phyloP scores from a whole-genome alignment of 371 early-diverging fungal genomes.

The Syncephalis fuscata region DNA sequence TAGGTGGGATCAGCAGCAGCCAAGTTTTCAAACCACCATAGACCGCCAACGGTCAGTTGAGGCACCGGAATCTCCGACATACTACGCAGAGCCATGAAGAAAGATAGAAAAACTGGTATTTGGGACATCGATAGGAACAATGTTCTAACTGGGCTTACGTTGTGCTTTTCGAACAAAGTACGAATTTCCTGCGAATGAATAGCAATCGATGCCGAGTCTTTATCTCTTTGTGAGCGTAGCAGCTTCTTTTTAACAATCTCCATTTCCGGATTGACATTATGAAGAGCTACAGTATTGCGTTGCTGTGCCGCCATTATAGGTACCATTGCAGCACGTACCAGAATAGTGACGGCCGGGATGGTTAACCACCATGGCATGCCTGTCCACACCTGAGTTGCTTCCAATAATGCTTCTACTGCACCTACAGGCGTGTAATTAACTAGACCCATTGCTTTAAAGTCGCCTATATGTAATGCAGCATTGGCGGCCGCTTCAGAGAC shows the following conservation, averaged over 20 bases:
- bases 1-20: constrained; percentile 66
- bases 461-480: constrained; percentile 51
- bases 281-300: constrained; percentile 46
- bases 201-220: constrained; percentile 36
- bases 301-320: constrained; percentile 67
- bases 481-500: constrained; percentile 18
- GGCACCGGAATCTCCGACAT: constrained; percentile 78
- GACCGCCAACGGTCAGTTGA: constrained; percentile 58
- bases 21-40: constrained; percentile 72
- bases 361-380: constrained; percentile 92
- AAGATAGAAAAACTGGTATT: constrained; percentile 74
- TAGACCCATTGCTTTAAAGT: constrained; percentile 61
- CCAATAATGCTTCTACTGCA: constrained; percentile 49
- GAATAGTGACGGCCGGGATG: constrained; percentile 52
- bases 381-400: constrained; percentile 57
- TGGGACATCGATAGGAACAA: constrained; percentile 48
- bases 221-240: constrained; percentile 29
- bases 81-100: constrained; percentile 70
- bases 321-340: constrained; percentile 49
- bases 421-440: constrained; percentile 66
- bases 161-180: constrained; percentile 39
- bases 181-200: constrained; percentile 32
- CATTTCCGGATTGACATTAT: constrained; percentile 60
- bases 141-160: constrained; percentile 41
- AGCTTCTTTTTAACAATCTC: constrained; percentile 45